Base-by-base conservation (phyloP, 495 filamentous ascomycete genomes). In the Penicillium riverlandense region DNA sequence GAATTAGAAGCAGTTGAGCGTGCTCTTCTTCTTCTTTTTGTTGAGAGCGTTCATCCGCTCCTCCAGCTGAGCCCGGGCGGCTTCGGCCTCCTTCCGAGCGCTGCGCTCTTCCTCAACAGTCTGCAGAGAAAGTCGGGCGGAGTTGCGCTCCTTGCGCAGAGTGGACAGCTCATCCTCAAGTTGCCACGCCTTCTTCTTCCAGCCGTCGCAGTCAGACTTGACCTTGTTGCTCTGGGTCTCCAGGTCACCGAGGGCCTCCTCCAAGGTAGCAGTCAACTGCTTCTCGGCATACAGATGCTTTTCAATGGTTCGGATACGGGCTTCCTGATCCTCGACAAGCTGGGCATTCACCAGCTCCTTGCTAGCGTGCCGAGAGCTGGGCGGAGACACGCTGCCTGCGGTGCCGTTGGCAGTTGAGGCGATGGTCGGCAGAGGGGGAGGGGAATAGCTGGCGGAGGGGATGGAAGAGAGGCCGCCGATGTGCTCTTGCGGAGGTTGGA, bases 251-350 rank as follows among this genome's bases (percentile, higher is more conserved):
- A 98, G 76, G 16, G 92, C 94, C 67, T 97, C 91, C 59, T 98
- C 92, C 29, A 98, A 75, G 29, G 90, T 96, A 13, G 85, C 79
- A 6, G 91, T 97, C 22, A 98, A 82, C 58, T 97, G 91, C 62
- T 95, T 96, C 72, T 98, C 92, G 22, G 94, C 90, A 48, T 84
- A 85, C 29, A 98, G 78, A 59, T 97, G 90, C 72, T 96, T 96
- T 72, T 97, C 92, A 50, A 98, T 95, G 16, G 90, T 91, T 37
- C 85, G 83, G 58, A 98, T 94, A 38, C 89, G 91, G 33, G 85
- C 83, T 62, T 97, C 94, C 59, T 95, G 89, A 50, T 98, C 92
- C 52, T 97, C 91, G 38, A 72, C 65, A 6, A 75, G 33, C 57
- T 87, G 81, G 28, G 74, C 72, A 38, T 74, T 71, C 39, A 78